Evolutionary conservation across 805 yeast species (phyloP), one percentile per base, ranked within the genome.

Genomic region (Naumovozyma dairenensis): DNA sequence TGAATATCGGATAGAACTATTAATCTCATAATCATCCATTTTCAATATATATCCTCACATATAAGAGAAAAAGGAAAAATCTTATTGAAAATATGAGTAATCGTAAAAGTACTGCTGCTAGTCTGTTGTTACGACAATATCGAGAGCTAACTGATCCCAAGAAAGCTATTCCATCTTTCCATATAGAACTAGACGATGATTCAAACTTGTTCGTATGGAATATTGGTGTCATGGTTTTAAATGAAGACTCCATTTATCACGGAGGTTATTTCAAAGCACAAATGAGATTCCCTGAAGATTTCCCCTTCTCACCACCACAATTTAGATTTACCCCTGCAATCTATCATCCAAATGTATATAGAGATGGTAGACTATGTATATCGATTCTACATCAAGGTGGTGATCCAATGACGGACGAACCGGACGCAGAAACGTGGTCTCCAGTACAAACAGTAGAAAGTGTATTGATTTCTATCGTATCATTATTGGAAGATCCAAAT

Each of bases 211-310:
- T 72, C 45, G 63, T 66, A 34, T 74, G 80, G 96, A 82, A 82
- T 56, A 71, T 89, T 36, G 96, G 95, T 16, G 82, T 89, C 38
- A 85, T 87, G 85, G 93, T 89, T 9, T 71, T 85, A 34, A 81
- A 82, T 59, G 77, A 80, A 48, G 96, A 85, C 42, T 84, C 95
- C 12, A 77, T 80, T 43, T 89, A 84, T 60, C 84, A 87, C 52
- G 96, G 96, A 29, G 96, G 96, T 10, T 89, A 82, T 60, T 81
- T 89, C 63, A 83, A 77, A 53, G 95, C 95, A 16, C 93, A 84
- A 55, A 84, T 89, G 94, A 71, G 79, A 46, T 89, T 89, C 62
- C 97, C 97, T 5, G 61, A 67, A 16, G 94, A 86, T 58, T 89
- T 79, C 62, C 98, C 97, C 3, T 89, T 74, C 54, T 66, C 83